Conservation (phyloP, 2,329 filamentous ascomycete species). For the Trichoderma koningiopsis region DNA sequence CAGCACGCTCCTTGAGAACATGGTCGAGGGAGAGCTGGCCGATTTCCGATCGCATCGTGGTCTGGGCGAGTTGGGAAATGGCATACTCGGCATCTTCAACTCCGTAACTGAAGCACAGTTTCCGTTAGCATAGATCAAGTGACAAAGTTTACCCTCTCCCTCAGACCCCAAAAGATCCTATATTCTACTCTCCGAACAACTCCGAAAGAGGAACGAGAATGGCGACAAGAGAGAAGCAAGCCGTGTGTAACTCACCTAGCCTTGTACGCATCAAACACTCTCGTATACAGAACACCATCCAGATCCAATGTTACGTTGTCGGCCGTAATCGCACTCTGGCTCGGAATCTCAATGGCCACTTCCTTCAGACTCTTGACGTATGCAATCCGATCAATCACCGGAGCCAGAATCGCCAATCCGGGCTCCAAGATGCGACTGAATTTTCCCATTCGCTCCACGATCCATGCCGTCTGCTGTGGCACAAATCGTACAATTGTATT, state of each 20-base stretch:
- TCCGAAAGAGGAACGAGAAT: not conserved
- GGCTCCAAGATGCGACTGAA: slow-evolving; percentile 93
- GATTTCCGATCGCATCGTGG: slow-evolving; percentile 98
- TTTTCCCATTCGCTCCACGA: slow-evolving; percentile 98
- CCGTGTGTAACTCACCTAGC: slow-evolving; percentile 65
- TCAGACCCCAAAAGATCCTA: not conserved
- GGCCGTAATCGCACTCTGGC: slow-evolving; percentile 95
- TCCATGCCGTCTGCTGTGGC: slow-evolving; percentile 99
- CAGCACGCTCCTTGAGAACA: slow-evolving; percentile 94
- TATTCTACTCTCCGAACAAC: not conserved
- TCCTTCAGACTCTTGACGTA: slow-evolving; percentile 99
- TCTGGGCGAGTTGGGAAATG: slow-evolving; percentile 96
- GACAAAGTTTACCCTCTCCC: not conserved
- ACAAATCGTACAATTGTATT: slow-evolving; percentile 97
- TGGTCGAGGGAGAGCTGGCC: slow-evolving; percentile 95
- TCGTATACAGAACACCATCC: slow-evolving; percentile 92
- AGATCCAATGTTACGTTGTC: slow-evolving; percentile 98
- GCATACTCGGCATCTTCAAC: slow-evolving; percentile 99
- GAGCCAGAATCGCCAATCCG: slow-evolving; percentile 83
- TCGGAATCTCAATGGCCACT: slow-evolving; percentile 92
- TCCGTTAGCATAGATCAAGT: not conserved
- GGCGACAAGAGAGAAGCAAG: not conserved
- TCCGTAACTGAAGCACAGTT: slow-evolving; percentile 68
- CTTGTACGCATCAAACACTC: slow-evolving; percentile 98
- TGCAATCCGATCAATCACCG: slow-evolving; percentile 91